Evolutionary conservation across 768 basidiomycete genomes (phyloP).

Genomic region (Tulasnella sp.): DNA sequence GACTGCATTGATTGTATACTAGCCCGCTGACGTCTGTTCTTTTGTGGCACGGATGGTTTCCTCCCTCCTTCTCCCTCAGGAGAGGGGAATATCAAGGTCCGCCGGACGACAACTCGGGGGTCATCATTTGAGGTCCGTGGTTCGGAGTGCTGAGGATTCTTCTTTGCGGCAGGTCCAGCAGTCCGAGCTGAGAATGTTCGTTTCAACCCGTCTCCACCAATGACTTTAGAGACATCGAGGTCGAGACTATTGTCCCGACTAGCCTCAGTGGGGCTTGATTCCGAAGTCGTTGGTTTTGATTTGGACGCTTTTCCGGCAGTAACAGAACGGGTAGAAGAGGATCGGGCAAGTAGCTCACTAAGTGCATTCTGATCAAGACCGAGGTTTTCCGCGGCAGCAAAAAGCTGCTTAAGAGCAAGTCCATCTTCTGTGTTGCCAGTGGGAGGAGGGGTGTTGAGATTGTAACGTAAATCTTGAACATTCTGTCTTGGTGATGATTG

Average conservation of each 20-base stretch:
- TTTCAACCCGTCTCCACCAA: not conserved
- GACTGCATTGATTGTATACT: slow-evolving; percentile 48
- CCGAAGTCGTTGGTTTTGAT: slow-evolving; percentile 30
- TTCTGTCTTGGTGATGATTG: slow-evolving; percentile 6
- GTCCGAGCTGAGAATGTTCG: slow-evolving; percentile 1
- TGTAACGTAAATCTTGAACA: slow-evolving; percentile 1
- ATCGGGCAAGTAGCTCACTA: slow-evolving; percentile 57
- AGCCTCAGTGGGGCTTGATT: not conserved
- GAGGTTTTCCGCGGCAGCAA: slow-evolving; percentile 59
- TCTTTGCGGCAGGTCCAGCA: not conserved
- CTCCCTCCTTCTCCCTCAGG: slow-evolving; percentile 51
- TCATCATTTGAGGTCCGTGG: too few species aligned
- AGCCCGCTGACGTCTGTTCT: slow-evolving; percentile 37
- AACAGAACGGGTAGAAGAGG: slow-evolving; percentile 27
- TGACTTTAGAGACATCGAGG: not conserved
- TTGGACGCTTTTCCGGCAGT: slow-evolving; percentile 29
- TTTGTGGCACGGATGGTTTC: slow-evolving; percentile 32
- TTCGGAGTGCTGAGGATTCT: too few species aligned
- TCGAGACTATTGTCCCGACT: not conserved
- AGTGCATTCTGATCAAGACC: slow-evolving; percentile 62
- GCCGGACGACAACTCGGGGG: slow-evolving; percentile 38
- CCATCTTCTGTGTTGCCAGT: slow-evolving; percentile 29
- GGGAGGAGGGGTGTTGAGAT: slow-evolving; percentile 14
- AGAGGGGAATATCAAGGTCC: slow-evolving; percentile 69
- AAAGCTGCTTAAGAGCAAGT: slow-evolving; percentile 54